phyloP scores from a whole-genome alignment of 768 basidiomycete genomes.

The Boletus fagicola region DNA sequence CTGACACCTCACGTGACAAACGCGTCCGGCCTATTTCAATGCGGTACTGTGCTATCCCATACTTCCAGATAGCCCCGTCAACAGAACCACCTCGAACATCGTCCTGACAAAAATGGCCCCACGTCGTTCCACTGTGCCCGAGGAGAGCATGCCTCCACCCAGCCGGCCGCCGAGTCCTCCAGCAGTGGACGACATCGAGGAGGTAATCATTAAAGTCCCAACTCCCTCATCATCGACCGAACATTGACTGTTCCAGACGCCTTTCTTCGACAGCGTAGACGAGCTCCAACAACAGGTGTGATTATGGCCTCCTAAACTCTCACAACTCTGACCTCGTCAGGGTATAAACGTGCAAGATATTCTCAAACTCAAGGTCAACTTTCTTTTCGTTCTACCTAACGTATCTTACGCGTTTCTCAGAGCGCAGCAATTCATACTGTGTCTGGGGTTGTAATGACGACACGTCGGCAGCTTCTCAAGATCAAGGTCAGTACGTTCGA shows the following conservation, averaged over 20 bases:
- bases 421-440: slow-evolving; percentile 80
- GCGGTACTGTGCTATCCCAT: background rate
- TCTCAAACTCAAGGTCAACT: slow-evolving; percentile 76
- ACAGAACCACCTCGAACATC: background rate
- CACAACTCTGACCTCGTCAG: slow-evolving; percentile 38
- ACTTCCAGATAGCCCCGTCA: background rate
- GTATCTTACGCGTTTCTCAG: slow-evolving; percentile 35
- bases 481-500: slow-evolving; percentile 65
- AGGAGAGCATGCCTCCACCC: slow-evolving; percentile 27
- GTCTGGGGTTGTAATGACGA: slow-evolving; percentile 89
- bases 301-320: slow-evolving; percentile 6
- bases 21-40: slow-evolving; percentile 17
- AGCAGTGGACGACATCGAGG: slow-evolving; percentile 40
- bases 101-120: slow-evolving; percentile 23
- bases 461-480: slow-evolving; percentile 83
- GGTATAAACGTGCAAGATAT: slow-evolving; percentile 97
- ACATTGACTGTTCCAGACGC: slow-evolving; percentile 36
- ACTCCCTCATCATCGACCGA: background rate
- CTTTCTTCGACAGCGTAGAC: slow-evolving; percentile 77
- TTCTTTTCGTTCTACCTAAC: background rate
- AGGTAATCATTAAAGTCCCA: slow-evolving; percentile 25
- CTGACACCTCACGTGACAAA: slow-evolving; percentile 20
- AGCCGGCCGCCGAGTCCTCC: slow-evolving; percentile 29
- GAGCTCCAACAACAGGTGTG: slow-evolving; percentile 80
- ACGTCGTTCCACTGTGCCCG: slow-evolving; percentile 27